phyloP scores from a whole-genome alignment of 2,329 filamentous ascomycete species.

The Penicillium sp. region DNA sequence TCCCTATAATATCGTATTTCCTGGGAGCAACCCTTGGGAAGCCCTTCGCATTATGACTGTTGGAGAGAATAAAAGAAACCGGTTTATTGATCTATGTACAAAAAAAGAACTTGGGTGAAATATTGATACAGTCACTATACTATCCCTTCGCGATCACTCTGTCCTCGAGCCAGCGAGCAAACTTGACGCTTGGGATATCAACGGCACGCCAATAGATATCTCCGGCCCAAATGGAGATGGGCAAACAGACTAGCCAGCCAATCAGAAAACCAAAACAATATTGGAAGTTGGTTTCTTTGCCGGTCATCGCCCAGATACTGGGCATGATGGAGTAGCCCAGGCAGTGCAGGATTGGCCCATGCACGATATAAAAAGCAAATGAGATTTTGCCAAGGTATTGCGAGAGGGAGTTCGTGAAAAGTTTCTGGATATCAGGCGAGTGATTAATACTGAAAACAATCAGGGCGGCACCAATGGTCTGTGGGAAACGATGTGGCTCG shows the following conservation, averaged over 20 bases:
- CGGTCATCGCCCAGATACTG: conserved; percentile 44
- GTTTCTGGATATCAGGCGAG: conserved; percentile 43
- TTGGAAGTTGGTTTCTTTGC: conserved; percentile 43
- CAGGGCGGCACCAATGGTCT: conserved; percentile 47
- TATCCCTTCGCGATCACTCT: conserved; percentile 30
- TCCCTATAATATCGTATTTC: too few relatives aligned
- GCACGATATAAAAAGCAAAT: conserved; percentile 54
- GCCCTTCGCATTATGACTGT: too few relatives aligned
- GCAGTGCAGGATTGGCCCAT: conserved; percentile 49
- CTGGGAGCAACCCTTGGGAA: too few relatives aligned
- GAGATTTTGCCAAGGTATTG: conserved; percentile 54
- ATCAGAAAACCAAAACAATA: conserved; percentile 46
- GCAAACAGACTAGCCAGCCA: conserved; percentile 44
- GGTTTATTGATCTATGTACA: neutral
- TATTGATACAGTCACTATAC: neutral
- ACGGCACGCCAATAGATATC: conserved; percentile 65
- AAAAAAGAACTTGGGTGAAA: neutral
- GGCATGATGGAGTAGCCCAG: conserved; percentile 51
- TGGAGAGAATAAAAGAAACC: neutral
- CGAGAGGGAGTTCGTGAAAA: conserved; percentile 46
- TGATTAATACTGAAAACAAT: conserved; percentile 50
- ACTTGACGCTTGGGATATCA: conserved; percentile 56
- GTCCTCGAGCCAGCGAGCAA: conserved; percentile 56
- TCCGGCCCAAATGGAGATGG: conserved; percentile 56
- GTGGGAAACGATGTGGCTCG: conserved; percentile 50